A percentile compares a stretch with the other conserved stretches of the same genome.
Evolutionary conservation across 2,329 filamentous ascomycete species (phyloP).

Genomic region (Ramularia endophylla): DNA sequence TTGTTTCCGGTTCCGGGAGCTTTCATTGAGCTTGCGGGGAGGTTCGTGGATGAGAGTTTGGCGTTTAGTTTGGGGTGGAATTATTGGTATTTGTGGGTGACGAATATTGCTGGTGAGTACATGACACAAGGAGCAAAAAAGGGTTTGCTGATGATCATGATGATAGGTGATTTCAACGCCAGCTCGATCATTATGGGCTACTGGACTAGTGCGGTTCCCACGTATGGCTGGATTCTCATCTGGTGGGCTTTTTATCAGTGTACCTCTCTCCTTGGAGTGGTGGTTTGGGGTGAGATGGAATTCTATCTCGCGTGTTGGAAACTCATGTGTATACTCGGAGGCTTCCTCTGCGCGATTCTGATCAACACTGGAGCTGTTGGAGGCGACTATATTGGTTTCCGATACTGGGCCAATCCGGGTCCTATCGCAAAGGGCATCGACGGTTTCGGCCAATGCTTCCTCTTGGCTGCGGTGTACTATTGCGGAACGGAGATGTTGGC

Average conservation of each 20-base stretch:
- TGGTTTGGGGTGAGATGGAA: conserved; percentile 13
- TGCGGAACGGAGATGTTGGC: conserved; percentile 49
- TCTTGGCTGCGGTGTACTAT: conserved; percentile 44
- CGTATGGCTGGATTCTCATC: conserved; percentile 13
- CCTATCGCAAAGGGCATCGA: conserved; percentile 23
- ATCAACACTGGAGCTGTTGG: conserved; percentile 38
- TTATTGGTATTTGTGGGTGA: conserved; percentile 14
- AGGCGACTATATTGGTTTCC: conserved; percentile 23
- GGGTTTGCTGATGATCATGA: no score
- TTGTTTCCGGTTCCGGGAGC: conserved; percentile 12
- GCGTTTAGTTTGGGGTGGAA: conserved; percentile 14
- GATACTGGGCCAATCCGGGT: conserved; percentile 16
- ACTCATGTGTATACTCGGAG: conserved; percentile 44
- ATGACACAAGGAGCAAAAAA: no score
- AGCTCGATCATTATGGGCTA: conserved; percentile 13
- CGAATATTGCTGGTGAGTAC: conserved; percentile 9
- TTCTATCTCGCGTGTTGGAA: conserved; percentile 13
- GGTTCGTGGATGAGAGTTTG: conserved; percentile 13
- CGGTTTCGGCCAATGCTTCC: conserved; percentile 24
- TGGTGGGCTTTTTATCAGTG: conserved; percentile 13
- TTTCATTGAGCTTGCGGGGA: conserved; percentile 12
- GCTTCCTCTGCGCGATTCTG: conserved; percentile 58
- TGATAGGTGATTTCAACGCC: conserved; percentile 10
- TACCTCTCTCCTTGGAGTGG: conserved; percentile 8
- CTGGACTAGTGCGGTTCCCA: conserved; percentile 10